A percentile compares a stretch with the other conserved stretches of the same genome.
Evolutionary conservation across 768 basidiomycete species (phyloP).

Genomic region (Suillus americanus): DNA sequence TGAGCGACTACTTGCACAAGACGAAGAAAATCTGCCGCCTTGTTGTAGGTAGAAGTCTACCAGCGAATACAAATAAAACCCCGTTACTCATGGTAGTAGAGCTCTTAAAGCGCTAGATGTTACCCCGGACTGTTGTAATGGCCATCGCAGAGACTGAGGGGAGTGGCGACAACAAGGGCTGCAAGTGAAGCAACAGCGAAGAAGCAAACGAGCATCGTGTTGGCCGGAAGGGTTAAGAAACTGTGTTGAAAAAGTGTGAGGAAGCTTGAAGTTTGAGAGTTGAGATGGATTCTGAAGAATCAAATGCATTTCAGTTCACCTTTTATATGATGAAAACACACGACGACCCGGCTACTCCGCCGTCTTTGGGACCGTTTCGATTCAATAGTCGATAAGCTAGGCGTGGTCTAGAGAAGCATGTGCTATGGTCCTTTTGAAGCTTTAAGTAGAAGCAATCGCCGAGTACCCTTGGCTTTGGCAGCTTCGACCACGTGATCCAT

Average conservation of each 20-base stretch:
- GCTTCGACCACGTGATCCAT: neutral
- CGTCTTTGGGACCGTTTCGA: no score
- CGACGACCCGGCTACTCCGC: neutral
- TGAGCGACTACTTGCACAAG: constrained; percentile 9
- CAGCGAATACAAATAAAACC: neutral
- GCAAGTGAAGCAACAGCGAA: constrained; percentile 19
- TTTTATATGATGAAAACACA: neutral
- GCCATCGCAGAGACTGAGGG: constrained; percentile 24
- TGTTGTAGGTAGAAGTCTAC: constrained; percentile 13
- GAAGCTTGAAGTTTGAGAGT: neutral
- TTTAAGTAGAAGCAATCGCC: no score
- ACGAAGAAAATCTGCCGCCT: neutral
- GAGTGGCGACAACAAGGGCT: constrained; percentile 18
- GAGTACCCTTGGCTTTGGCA: no score
- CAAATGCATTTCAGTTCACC: neutral
- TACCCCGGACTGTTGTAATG: constrained; percentile 21
- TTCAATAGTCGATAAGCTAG: no score
- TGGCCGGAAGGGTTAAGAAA: neutral
- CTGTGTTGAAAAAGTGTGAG: neutral
- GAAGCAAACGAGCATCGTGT: neutral
- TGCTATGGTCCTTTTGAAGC: no score
- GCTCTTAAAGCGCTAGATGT: constrained; percentile 20
- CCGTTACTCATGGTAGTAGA: constrained; percentile 11
- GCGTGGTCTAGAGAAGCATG: no score
- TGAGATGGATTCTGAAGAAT: neutral